These are phyloP conservation scores for Rhizodiscina lignyota DNA, from an alignment of 495 filamentous ascomycete species.

Conservation along the genomic window DNA sequence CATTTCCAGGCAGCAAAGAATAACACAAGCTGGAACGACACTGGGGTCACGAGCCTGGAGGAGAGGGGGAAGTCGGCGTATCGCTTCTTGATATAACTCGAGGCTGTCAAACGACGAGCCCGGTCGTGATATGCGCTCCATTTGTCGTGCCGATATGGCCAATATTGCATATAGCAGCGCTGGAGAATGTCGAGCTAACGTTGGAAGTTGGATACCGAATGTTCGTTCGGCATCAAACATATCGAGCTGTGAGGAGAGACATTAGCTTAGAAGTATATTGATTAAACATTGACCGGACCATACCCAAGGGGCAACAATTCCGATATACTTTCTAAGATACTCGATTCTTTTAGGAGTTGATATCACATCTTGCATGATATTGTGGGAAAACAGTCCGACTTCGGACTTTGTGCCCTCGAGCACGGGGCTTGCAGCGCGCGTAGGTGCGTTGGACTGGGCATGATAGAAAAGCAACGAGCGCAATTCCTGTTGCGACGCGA, in stretches of 20 bases:
- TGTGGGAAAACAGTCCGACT: no score
- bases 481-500: slow-evolving; percentile 7
- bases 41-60: slow-evolving; percentile 26
- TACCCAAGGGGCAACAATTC: slow-evolving; percentile 27
- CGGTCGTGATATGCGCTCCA: slow-evolving; percentile 23
- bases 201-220: slow-evolving; percentile 26
- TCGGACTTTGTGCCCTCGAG: no score
- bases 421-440: no score
- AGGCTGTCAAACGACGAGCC: slow-evolving; percentile 25
- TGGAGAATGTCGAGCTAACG: slow-evolving; percentile 22
- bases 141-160: slow-evolving; percentile 27
- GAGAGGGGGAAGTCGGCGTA: slow-evolving; percentile 20
- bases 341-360: slow-evolving; percentile 7
- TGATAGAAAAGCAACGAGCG: slow-evolving; percentile 9
- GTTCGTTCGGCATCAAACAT: slow-evolving; percentile 30
- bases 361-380: slow-evolving; percentile 4
- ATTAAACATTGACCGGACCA: background rate
- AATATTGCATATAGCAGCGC: slow-evolving; percentile 27
- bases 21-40: slow-evolving; percentile 18
- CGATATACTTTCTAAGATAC: slow-evolving; percentile 27
- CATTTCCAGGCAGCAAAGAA: slow-evolving; percentile 28
- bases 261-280: background rate
- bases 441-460: slow-evolving; percentile 9
- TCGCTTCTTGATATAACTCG: slow-evolving; percentile 23
- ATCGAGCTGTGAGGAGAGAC: slow-evolving; percentile 17